Evolutionary conservation across 495 filamentous ascomycete species (phyloP), one percentile per base, ranked within the genome.

Genomic region (Trichoderma asperelloides): DNA sequence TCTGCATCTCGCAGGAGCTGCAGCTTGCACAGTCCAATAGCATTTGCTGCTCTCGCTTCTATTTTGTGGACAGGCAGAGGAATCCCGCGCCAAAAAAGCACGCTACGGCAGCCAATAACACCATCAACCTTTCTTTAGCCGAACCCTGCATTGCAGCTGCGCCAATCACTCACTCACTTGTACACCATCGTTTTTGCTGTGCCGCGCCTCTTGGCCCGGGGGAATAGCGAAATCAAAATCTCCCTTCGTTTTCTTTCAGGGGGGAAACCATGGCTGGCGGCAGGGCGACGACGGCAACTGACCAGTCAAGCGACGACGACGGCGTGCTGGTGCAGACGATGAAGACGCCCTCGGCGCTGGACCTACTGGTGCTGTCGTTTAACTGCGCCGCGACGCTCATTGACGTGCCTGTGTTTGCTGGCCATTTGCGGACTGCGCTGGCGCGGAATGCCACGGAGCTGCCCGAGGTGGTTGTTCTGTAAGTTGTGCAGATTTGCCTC

Each of bases 351-450:
- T 74, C 77, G 27, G 73, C 74, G 33, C 68, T 83, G 41, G 79
- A 83, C 65, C 71, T 93, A 63, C 92, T 95, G 73, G 81, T 96
- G 49, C 77, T 96, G 41, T 97, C 95, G 39, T 96, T 93, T 77
- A 98, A 98, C 75, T 97, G 93, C 71, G 95, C 85, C 18, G 84
- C 88, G 62, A 82, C 81, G 63, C 76, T 85, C 25, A 86, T 93
- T 71, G 79, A 89, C 68, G 77, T 84, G 30, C 78, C 85, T 23
- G 77, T 81, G 65, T 92, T 95, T 72, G 86, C 90, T 18, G 70
- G 83, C 4, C 86, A 92, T 71, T 79, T 98, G 68, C 88, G 92
- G 79, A 79, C 87, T 69, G 88, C 84, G 39, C 83, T 96, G 57
- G 78, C 83, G 65, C 72, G 78, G 65, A 79, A 82, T 71, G 76